Base-by-base conservation (phyloP, 2,329 filamentous ascomycete species). In the Fusarium decemcellulare region DNA sequence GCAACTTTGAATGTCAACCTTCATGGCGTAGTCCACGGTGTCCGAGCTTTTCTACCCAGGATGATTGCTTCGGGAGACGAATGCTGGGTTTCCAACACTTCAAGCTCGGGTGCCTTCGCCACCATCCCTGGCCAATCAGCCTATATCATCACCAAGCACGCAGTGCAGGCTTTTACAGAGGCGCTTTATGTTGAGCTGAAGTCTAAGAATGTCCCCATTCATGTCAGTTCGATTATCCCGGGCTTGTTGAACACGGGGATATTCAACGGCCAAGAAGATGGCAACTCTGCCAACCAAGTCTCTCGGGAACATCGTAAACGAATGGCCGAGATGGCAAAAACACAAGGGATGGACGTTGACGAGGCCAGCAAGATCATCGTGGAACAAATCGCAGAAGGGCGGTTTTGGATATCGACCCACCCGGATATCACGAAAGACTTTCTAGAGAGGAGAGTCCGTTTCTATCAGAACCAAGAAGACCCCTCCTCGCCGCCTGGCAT, bases 121-220 rank as follows among this genome's bases (percentile, higher is more conserved):
- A 37, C 39, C 5, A 15, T 59, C 7, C 56, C 56, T 9, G 32
- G 18, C 12, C 56, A 59, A 37, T 11, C 56, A 3, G 56, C 56
- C 16, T 59, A 52, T n/a, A 43, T 59, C 12, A 18, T 59, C 27
- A 59, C 56, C 27, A 59, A 59, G 39, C 56, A 59, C 10, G 56
- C 56, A 14, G 36, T 59, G 1, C 46, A 59, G 9, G 46, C 56
- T 12, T 59, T 59, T 14, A 16, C 56, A 1, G 56, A 59, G 27
- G 36, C 18, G 3, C 56, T 59, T 2, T 52, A 18, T n/a, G 18
- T 59, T 3, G 56, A 59, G 18, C 10, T 59, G 56, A 18, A 52
- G 29, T 14, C 29, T n/a, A 32, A 43, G 12, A 15, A 42, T 10
- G 7, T 18, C 5, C 47, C 37, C 5, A 29, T 59, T 2, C 36